Percentiles rank a stretch among this genome's conserved stretches.
These are phyloP conservation scores for Metarhizium sp. DNA, from an alignment of 2,329 filamentous ascomycete species.

Conservation along the genomic window DNA sequence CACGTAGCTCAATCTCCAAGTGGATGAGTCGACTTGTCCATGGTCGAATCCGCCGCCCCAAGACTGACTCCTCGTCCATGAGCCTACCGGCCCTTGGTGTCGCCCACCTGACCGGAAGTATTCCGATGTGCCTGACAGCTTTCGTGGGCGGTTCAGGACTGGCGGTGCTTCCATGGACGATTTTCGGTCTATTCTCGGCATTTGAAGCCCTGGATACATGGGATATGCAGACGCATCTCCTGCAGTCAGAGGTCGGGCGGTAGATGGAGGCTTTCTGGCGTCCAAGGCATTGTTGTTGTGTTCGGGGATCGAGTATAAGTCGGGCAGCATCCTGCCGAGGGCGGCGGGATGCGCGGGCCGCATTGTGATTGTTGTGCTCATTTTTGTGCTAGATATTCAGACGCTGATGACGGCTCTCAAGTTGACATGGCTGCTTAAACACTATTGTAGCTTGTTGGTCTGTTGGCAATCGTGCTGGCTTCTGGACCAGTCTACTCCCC, in stretches of 20 bases:
- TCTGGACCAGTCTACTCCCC: not conserved
- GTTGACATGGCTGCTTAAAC: not conserved
- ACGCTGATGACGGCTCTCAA: not conserved
- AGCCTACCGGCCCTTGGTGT: slow-evolving; percentile 15
- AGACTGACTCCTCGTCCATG: slow-evolving; percentile 18
- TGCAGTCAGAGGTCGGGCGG: slow-evolving; percentile 7
- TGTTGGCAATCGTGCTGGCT: not conserved
- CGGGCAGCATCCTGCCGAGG: slow-evolving; percentile 9
- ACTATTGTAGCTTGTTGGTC: not conserved
- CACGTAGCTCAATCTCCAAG: slow-evolving; percentile 6
- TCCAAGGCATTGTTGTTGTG: slow-evolving; percentile 8
- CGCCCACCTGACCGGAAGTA: not conserved
- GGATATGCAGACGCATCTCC: slow-evolving; percentile 16
- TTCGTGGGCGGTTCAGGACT: slow-evolving; percentile 26
- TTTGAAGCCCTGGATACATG: slow-evolving; percentile 23
- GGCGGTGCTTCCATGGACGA: slow-evolving; percentile 14
- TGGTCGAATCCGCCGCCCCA: slow-evolving; percentile 29
- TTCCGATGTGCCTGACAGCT: slow-evolving; percentile 17
- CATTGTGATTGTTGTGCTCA: slow-evolving; percentile 10
- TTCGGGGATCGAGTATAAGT: slow-evolving; percentile 7
- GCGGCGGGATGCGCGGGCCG: slow-evolving; percentile 8
- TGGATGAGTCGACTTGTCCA: slow-evolving; percentile 27
- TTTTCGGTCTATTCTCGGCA: slow-evolving; percentile 12
- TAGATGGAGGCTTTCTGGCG: slow-evolving; percentile 6
- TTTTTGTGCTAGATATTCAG: not conserved